Evolutionary conservation across 1,139 yeast genomes (phyloP), one percentile per base, ranked within the genome.

Genomic region (Candida sp.): DNA sequence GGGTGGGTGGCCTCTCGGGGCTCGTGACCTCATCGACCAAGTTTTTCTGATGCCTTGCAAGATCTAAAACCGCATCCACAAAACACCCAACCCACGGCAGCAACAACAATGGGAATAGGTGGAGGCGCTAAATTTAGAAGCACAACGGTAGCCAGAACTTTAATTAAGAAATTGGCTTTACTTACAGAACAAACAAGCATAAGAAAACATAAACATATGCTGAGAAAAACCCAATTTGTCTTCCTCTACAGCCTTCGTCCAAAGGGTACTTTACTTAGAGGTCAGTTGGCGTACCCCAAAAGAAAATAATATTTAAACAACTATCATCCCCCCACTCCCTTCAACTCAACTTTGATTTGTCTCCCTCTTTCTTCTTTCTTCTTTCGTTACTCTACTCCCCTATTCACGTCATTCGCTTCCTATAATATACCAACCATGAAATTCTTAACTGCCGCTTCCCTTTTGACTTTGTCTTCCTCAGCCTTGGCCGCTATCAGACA

Each of bases 401-500:
- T 38, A 40, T 22, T 37, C 12, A n/a, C 8, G 28, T 38, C 43
- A 7, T 28, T 40, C 43, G 27, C 43, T 40, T 40, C 26, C 26
- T 25, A 7, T 17, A n/a, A 12, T 8, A 22, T 12, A 38, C 11
- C 41, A 23, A 47, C 43, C 56, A 65, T 63, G 67, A 63, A 58
- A 57, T 56, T 62, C 46, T 53, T 61, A 30, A 50, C 62, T 39
- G 35, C 56, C 42, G 34, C 43, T 30, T 28, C 34, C 26, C 34
- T 40, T 22, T 57, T 57, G 34, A 40, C 54, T 25, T 50, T 57
- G n/a, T 60, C 63, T 44, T 44, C 60, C 44, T 62, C 70, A 40
- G 65, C 64, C 44, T 58, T 62, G 33, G 61, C 66, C 44, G 63
- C 66, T 45, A 48, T 63, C 39, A 46, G 56, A 42, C 49, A 43